Evolutionary conservation across 2,329 filamentous ascomycete genomes (phyloP).

Genomic region (Alternaria novae-zelandiae): DNA sequence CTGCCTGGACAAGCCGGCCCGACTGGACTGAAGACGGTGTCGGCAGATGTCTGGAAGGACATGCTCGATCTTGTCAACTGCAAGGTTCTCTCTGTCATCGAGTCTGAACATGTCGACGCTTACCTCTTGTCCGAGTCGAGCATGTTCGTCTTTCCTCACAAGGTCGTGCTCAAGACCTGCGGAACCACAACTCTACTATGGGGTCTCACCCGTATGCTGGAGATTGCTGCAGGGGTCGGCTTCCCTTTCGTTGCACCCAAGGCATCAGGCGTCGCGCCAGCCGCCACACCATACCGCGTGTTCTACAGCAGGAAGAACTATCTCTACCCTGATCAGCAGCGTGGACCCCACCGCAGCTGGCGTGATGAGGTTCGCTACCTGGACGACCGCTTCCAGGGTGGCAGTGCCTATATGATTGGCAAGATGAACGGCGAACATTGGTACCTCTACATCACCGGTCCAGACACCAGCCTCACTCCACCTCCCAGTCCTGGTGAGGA

Average conservation of each 20-base stretch:
- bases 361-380: slow-evolving; percentile 92
- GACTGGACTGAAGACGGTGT: slow-evolving; percentile 83
- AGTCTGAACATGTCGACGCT: slow-evolving; percentile 92
- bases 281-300: slow-evolving; percentile 89
- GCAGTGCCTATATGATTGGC: slow-evolving; percentile 98
- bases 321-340: slow-evolving; percentile 91
- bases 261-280: slow-evolving; percentile 70
- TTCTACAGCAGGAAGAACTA: slow-evolving; percentile 99
- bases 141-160: slow-evolving; percentile 99
- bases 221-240: slow-evolving; percentile 91
- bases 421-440: slow-evolving; percentile 99
- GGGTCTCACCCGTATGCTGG: slow-evolving; percentile 86
- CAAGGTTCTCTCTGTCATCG: slow-evolving; percentile 93
- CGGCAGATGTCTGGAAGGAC: slow-evolving; percentile 85
- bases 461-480: slow-evolving; percentile 78
- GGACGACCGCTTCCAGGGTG: slow-evolving; percentile 87
- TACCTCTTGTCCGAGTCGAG: slow-evolving; percentile 98
- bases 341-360: slow-evolving; percentile 95
- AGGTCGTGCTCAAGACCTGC: slow-evolving; percentile 97
- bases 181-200: slow-evolving; percentile 93
- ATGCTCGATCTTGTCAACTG: slow-evolving; percentile 99
- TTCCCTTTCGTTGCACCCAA: slow-evolving; percentile 80
- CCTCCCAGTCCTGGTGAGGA: slow-evolving; percentile 73
- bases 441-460: slow-evolving; percentile 96
- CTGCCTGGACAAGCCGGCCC: slow-evolving; percentile 74